Evolutionary conservation across 2,329 filamentous ascomycete genomes (phyloP).

Genomic region (Elsinoe arachidis): DNA sequence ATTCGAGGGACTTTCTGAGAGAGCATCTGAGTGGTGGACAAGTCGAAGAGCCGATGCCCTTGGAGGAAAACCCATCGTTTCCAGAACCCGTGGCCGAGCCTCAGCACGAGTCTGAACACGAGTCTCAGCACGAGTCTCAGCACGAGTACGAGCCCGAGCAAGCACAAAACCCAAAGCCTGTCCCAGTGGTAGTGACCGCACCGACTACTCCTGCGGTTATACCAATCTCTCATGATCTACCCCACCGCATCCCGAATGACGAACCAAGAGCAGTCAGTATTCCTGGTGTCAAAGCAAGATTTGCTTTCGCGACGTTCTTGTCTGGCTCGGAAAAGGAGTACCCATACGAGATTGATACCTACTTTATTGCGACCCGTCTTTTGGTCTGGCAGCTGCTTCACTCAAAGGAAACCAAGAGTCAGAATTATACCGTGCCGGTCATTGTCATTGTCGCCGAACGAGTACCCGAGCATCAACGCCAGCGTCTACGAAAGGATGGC

Average conservation of each 20-base stretch:
- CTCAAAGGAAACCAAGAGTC: slow-evolving; percentile 22
- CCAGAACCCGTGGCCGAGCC: too few relatives aligned
- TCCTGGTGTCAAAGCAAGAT: slow-evolving; percentile 13
- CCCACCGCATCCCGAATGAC: background rate
- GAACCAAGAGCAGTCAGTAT: slow-evolving; percentile 5
- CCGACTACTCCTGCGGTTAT: too few relatives aligned
- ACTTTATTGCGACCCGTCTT: slow-evolving; percentile 25
- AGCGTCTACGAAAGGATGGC: slow-evolving; percentile 23
- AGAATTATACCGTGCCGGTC: slow-evolving; percentile 22
- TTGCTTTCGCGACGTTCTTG: slow-evolving; percentile 26
- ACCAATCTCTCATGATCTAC: background rate
- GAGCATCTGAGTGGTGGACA: background rate
- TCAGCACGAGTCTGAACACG: too few relatives aligned
- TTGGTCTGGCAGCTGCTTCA: slow-evolving; percentile 27
- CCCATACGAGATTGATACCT: slow-evolving; percentile 22
- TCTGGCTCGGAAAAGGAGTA: slow-evolving; percentile 19
- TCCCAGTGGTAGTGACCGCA: too few relatives aligned
- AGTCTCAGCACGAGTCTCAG: too few relatives aligned
- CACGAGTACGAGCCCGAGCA: too few relatives aligned
- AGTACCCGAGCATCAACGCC: slow-evolving; percentile 21
- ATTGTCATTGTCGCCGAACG: slow-evolving; percentile 24
- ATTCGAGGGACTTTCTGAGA: slow-evolving; percentile 2
- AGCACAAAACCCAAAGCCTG: too few relatives aligned
- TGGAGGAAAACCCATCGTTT: background rate
- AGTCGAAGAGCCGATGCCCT: background rate